These are phyloP conservation scores for Chloranthus sessilifolius DNA, from an alignment of 164 flowering plant genomes.

Conservation along the genomic window DNA sequence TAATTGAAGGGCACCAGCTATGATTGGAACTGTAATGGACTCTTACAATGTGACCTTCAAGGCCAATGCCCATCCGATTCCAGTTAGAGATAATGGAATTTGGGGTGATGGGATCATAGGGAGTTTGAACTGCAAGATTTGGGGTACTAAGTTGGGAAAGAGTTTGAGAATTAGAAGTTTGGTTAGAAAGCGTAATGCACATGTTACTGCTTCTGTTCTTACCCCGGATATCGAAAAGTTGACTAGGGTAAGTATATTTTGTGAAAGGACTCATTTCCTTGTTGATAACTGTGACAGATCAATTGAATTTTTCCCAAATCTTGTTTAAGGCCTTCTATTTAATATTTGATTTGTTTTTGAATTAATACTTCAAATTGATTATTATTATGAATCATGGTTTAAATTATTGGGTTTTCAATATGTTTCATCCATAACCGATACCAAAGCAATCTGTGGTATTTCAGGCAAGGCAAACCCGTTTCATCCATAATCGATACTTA, in stretches of 20 bases:
- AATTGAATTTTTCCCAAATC: no score
- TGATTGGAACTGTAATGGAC: conserved; percentile 33
- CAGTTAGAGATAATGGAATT: conserved; percentile 23
- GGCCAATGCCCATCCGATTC: conserved; percentile 17
- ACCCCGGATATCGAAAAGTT: conserved; percentile 49
- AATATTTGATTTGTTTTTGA: no score
- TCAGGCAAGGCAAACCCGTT: no score
- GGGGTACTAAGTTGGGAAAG: conserved; percentile 21
- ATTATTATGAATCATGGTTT: no score
- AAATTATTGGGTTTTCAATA: no score
- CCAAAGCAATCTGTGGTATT: no score
- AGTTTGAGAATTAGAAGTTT: conserved; percentile 23
- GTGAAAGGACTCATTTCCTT: background rate
- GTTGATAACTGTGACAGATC: no score
- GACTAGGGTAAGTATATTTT: conserved; percentile 36
- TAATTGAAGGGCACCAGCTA: background rate
- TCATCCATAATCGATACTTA: no score
- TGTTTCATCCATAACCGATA: no score
- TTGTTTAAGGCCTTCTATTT: no score
- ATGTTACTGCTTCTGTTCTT: conserved; percentile 48
- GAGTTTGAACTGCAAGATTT: conserved; percentile 20
- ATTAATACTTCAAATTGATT: no score
- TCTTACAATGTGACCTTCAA: conserved; percentile 34
- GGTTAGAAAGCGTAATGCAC: conserved; percentile 31
- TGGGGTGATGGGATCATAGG: conserved; percentile 41